phyloP scores from a whole-genome alignment of 2,329 filamentous ascomycete genomes.

The Rutstroemia sp. region DNA sequence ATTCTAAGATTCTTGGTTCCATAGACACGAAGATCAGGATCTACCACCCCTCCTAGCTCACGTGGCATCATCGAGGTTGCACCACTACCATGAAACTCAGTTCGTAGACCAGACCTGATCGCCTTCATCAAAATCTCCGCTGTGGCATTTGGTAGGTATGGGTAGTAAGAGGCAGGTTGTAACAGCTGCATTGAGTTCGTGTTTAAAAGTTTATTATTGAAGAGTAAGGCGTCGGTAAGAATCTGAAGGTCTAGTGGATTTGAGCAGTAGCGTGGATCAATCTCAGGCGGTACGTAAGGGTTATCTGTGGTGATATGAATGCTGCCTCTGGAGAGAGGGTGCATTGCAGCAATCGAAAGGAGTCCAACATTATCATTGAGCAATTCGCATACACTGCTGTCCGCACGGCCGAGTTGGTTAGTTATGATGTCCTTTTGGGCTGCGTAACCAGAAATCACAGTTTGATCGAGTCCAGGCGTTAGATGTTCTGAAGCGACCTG shows the following conservation, averaged over 20 bases:
- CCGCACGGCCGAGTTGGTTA: conserved; percentile 12
- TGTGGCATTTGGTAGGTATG: conserved; percentile 17
- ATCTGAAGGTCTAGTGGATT: conserved; percentile 22
- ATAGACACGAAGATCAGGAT: conserved; percentile 17
- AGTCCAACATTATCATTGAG: conserved; percentile 21
- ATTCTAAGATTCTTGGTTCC: conserved; percentile 17
- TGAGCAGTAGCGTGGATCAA: conserved; percentile 34
- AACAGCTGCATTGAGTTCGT: conserved; percentile 19
- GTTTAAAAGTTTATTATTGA: conserved; percentile 20
- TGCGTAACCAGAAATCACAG: conserved; percentile 18
- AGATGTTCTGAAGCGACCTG: conserved; percentile 17
- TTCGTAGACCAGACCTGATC: conserved; percentile 16
- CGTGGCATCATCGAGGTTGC: conserved; percentile 19
- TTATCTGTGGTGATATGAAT: conserved; percentile 44
- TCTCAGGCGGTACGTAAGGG: conserved; percentile 35
- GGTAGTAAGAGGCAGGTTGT: conserved; percentile 18
- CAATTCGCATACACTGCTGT: conserved; percentile 22
- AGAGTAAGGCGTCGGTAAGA: conserved; percentile 20
- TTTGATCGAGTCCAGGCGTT: conserved; percentile 15
- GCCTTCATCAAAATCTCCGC: conserved; percentile 15
- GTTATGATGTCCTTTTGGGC: conserved; percentile 18
- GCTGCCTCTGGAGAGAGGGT: conserved; percentile 47
- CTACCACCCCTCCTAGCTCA: conserved; percentile 18
- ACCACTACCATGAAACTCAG: conserved; percentile 22
- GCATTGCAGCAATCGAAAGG: conserved; percentile 34